Evolutionary conservation across 169 alveolate genomes (phyloP), one percentile per base, ranked within the genome.

Genomic region (Eimeria acervulina): DNA sequence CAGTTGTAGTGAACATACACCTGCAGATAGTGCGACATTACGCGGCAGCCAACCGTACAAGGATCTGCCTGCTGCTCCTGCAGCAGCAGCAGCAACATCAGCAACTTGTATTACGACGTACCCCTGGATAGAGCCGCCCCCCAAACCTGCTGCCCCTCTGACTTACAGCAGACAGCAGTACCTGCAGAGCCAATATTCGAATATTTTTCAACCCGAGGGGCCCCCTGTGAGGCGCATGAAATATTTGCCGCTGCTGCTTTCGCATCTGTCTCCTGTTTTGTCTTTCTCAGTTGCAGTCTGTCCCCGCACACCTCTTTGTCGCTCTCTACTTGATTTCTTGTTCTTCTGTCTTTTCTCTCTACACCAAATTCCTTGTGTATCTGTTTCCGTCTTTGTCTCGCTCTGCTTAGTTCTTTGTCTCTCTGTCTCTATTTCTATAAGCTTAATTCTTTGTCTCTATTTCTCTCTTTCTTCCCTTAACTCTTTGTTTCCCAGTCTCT

Each of bases 111-210:
- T 44, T 26, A 26, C 1, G 6, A 23, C 52, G 17, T 78, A 8
- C 63, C 63, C 89, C 21, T 78, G 59, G 63, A 6, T 26, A 7
- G 36, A 78, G 28, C 40, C 38, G 21, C 89, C 66, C 68, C 89
- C 89, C 10, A 28, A 36, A 28, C 68, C 59, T 31, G 23, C 40
- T 15, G 40, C 40, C 42, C 40, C 36, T 12, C 40, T 78, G 26
- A 78, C 89, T 23, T 78, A 42, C 89, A 78, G 89, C 89, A 36
- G 89, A 44, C 89, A 78, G 89, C 89, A 78, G 40, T 78, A 78
- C 17, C 63, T 78, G 6, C 89, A 78, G 23, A 78, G 89, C 21
- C 61, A 38, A 17, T 42, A 26, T 47, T 78, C 89, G 7, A 78
- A 38, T 26, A 78, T 78, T 5, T 78, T 78, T n/a, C 66, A 23